phyloP scores from a whole-genome alignment of 1,284 basidiomycete species.

The Heterobasidion occidentale region DNA sequence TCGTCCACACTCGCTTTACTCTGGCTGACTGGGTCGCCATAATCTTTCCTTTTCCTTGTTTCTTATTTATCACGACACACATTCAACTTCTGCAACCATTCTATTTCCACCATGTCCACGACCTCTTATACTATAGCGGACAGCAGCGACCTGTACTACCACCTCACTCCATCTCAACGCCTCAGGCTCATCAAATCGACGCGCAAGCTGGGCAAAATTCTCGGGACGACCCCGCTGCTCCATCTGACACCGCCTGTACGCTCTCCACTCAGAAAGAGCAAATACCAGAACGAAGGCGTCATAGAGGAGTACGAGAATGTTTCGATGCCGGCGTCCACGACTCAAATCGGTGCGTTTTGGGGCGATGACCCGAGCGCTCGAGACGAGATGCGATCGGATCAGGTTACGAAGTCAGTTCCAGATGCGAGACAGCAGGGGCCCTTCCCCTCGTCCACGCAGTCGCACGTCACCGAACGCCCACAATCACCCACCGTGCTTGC shows the following conservation, averaged over 20 bases:
- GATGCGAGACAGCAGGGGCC: no score
- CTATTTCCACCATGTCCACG: background rate
- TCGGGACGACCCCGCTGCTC: constrained; percentile 9
- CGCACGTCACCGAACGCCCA: no score
- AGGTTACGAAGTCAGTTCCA: no score
- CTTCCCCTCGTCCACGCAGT: no score
- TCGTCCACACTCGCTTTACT: background rate
- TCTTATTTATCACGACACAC: background rate
- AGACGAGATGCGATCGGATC: no score
- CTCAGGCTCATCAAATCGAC: constrained; percentile 9
- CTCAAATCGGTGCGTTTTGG: background rate
- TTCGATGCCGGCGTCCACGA: background rate
- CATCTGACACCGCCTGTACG: constrained; percentile 2
- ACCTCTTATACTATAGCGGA: background rate
- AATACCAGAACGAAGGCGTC: background rate
- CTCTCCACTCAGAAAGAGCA: background rate
- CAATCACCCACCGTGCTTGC: no score
- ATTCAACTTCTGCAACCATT: background rate
- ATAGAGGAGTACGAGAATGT: background rate
- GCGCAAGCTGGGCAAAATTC: constrained; percentile 10
- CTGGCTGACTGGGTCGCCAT: background rate
- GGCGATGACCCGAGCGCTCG: no score
- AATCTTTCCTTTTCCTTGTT: background rate
- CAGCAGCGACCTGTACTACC: background rate
- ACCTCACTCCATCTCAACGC: constrained; percentile 3